phyloP scores from a whole-genome alignment of 2,329 filamentous ascomycete species.

The Fusarium dimerum region DNA sequence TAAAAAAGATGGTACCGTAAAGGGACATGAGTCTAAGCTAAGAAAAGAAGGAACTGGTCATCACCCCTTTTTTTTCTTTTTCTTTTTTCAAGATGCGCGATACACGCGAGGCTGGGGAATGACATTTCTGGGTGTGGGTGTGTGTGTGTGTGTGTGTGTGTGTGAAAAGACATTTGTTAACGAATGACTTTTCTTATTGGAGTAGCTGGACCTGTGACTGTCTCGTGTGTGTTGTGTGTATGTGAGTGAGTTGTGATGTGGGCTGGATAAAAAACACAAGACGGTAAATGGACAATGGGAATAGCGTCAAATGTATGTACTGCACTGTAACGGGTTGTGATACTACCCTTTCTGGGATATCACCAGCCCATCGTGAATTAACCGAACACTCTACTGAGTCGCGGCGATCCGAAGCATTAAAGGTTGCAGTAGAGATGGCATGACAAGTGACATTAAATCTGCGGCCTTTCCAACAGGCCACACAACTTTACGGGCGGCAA shows the following conservation, averaged over 20 bases:
- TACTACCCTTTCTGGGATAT: no score
- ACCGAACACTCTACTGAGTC: no score
- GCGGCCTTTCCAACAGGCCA: slow-evolving; percentile 6
- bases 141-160: background rate
- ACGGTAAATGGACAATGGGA: no score
- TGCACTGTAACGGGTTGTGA: no score
- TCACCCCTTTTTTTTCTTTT: slow-evolving; percentile 1
- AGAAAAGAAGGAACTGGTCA: background rate
- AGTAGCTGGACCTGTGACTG: no score
- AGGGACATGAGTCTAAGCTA: background rate
- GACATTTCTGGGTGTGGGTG: slow-evolving; percentile 10
- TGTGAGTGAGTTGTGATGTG: no score
- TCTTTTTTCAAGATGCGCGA: slow-evolving; percentile 1
- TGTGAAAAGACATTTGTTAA: background rate
- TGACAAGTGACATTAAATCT: background rate
- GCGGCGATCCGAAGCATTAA: background rate
- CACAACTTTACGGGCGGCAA: slow-evolving; percentile 12
- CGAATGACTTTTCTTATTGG: no score
- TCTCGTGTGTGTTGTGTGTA: no score
- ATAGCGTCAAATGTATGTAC: no score
- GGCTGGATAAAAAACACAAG: no score
- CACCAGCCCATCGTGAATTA: no score
- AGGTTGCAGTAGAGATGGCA: background rate
- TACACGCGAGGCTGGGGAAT: background rate
- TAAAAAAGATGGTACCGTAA: background rate